These are phyloP conservation scores for Phytophthora constricta DNA, from an alignment of 352 stramenopile genomes.

Conservation along the genomic window DNA sequence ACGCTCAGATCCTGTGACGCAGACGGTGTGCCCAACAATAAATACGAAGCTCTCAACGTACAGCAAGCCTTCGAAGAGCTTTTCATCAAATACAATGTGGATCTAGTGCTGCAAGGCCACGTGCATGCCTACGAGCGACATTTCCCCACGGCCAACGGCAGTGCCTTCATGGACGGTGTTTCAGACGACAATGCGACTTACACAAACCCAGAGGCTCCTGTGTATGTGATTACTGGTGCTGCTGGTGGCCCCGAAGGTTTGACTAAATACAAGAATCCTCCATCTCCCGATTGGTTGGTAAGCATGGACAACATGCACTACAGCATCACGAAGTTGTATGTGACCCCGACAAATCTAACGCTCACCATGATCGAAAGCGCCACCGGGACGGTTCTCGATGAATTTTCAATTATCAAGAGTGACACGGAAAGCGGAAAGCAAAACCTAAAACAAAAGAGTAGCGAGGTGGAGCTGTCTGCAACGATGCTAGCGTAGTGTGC, in stretches of 20 bases:
- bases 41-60: slow-evolving; percentile 31
- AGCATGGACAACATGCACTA: slow-evolving; percentile 42
- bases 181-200: slow-evolving; percentile 48
- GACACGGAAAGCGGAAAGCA: background rate
- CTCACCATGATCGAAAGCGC: slow-evolving; percentile 39
- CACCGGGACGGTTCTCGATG: slow-evolving; percentile 33
- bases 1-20: slow-evolving; percentile 35
- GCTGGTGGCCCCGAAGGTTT: slow-evolving; percentile 45
- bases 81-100: slow-evolving; percentile 67
- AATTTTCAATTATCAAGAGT: slow-evolving; percentile 51
- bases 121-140: slow-evolving; percentile 65
- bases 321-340: slow-evolving; percentile 33
- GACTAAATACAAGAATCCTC: slow-evolving; percentile 27
- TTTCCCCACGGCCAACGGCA: slow-evolving; percentile 47
- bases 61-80: slow-evolving; percentile 63
- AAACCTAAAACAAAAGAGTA: background rate
- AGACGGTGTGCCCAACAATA: slow-evolving; percentile 22
- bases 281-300: slow-evolving; percentile 41
- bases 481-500: too few relatives aligned
- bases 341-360: slow-evolving; percentile 41
- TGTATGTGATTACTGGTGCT: slow-evolving; percentile 52
- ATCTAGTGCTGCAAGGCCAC: slow-evolving; percentile 59
- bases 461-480: too few relatives aligned
- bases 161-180: slow-evolving; percentile 47
- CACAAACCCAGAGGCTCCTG: slow-evolving; percentile 50